These are phyloP conservation scores for Leccinum variicolor DNA, from an alignment of 768 basidiomycete species.

Conservation along the genomic window DNA sequence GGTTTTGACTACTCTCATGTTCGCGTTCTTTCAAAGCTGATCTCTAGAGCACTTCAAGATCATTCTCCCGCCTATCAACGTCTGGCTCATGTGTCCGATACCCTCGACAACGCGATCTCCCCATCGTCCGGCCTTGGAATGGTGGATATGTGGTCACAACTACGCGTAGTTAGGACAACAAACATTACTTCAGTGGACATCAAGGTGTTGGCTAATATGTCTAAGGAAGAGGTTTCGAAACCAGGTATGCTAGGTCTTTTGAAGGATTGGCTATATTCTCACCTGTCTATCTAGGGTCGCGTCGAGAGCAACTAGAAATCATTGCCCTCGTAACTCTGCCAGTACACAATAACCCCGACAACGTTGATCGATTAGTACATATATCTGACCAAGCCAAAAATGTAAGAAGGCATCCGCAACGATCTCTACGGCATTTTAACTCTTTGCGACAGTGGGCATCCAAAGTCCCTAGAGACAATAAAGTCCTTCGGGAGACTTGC, in stretches of 20 bases:
- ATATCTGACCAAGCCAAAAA: constrained; percentile 22
- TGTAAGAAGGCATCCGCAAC: constrained; percentile 10
- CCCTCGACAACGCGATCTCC: constrained; percentile 48
- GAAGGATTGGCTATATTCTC: not conserved
- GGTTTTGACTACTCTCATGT: constrained; percentile 65
- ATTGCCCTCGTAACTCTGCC: constrained; percentile 25
- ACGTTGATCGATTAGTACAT: constrained; percentile 4
- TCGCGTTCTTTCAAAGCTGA: constrained; percentile 55
- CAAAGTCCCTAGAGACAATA: not conserved
- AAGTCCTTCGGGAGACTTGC: not conserved
- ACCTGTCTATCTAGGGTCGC: constrained; percentile 14
- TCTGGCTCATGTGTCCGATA: constrained; percentile 32
- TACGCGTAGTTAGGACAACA: constrained; percentile 27
- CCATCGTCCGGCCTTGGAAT: constrained; percentile 72
- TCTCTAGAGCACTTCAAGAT: constrained; percentile 40
- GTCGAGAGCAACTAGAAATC: constrained; percentile 22
- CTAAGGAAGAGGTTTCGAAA: not conserved
- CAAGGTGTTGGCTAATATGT: constrained; percentile 9
- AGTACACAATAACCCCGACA: constrained; percentile 4
- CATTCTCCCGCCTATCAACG: constrained; percentile 33
- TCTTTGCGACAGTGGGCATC: constrained; percentile 15
- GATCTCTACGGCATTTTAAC: constrained; percentile 1
- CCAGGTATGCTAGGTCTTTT: constrained; percentile 10
- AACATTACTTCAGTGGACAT: constrained; percentile 20
- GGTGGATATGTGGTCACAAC: constrained; percentile 63